Evolutionary conservation across 768 basidiomycete species (phyloP), one percentile per base, ranked within the genome.

Genomic region (Termitomyces sp.): DNA sequence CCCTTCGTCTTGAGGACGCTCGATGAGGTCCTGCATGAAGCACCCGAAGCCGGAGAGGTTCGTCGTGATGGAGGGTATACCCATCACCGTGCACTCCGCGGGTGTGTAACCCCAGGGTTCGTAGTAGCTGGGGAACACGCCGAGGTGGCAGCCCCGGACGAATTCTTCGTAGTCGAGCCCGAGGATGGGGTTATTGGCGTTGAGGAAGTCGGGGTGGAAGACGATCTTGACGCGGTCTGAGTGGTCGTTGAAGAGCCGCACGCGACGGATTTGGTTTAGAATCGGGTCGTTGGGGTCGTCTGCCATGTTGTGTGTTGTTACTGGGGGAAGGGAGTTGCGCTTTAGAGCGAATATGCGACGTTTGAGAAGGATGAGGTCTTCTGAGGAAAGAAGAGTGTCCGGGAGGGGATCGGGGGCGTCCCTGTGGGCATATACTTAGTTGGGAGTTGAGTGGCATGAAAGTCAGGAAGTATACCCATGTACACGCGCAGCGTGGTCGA

Each of bases 31-130:
- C 74, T 96, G 94, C 92, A 98, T 96, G 80, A 97, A 98, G 72
- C 92, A 94, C 7, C 97, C 97, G 66, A 98, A 98, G 42, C 97
- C 97, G 18, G 95, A 97, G 35, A 99, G 80, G 77, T 99, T 99
- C 55, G 97, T 99, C 15, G 97, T 98, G 55, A 98, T 88, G 38
- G 90, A 92, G 0, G 97, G 97, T 54, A 99, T 94, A 63, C 97
- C 97, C 97, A 99, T 99, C 40, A 99, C 97, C n/a, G 97, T 98
- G 73, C 97, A 98, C 73, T 98, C 96, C 1, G 96, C 96, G 0
- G 96, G 96, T 1, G 94, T 97, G 71, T 97, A 97, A 0, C 93
- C 93, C 93, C 93, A 94, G 3, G 94, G 94, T 76, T 96, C 92
- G 71, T 97, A 98, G 71, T 98, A 98, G 66, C 90, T 93, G 2